phyloP scores from a whole-genome alignment of 495 filamentous ascomycete species.

The Penicillium egyptiacum region DNA sequence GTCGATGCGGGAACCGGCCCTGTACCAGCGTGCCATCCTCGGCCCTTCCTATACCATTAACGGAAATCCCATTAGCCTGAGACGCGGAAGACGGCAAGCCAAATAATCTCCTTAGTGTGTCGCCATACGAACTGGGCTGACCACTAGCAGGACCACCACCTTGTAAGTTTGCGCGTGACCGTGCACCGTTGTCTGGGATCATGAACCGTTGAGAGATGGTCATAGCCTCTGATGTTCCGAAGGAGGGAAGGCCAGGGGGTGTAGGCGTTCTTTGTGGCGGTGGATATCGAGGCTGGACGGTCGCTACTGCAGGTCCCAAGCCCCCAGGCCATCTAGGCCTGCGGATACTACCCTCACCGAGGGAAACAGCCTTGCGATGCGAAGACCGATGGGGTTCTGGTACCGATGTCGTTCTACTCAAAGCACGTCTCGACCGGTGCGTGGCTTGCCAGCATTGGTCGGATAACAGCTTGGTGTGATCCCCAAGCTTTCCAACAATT shows the following conservation, averaged over 20 bases:
- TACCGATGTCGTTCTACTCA: not conserved
- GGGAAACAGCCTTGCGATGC: conserved; percentile 26
- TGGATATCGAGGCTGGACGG: conserved; percentile 38
- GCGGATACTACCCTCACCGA: conserved; percentile 19
- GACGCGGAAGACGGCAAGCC: conserved; percentile 17
- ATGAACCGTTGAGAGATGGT: conserved; percentile 33
- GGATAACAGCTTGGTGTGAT: conserved; percentile 19
- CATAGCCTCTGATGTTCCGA: conserved; percentile 46
- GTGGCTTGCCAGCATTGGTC: conserved; percentile 17
- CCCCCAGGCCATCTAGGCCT: conserved; percentile 28
- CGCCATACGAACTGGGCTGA: conserved; percentile 24
- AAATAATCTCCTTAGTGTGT: conserved; percentile 33
- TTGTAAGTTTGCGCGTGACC: not conserved
- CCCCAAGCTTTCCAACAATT: conserved; percentile 7
- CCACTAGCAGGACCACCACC: not conserved
- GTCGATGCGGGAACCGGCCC: conserved; percentile 39
- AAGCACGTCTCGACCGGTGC: not conserved
- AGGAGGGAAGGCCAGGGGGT: conserved; percentile 50
- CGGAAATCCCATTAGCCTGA: conserved; percentile 7
- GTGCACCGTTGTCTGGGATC: conserved; percentile 6
- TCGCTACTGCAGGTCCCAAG: conserved; percentile 28
- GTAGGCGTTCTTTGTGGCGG: conserved; percentile 45
- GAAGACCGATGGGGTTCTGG: conserved; percentile 10
- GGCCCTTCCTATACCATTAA: conserved; percentile 31
- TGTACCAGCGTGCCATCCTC: conserved; percentile 41